These are phyloP conservation scores for Spatholobus suberectus DNA, from an alignment of 306 rosid species.

Conservation along the genomic window DNA sequence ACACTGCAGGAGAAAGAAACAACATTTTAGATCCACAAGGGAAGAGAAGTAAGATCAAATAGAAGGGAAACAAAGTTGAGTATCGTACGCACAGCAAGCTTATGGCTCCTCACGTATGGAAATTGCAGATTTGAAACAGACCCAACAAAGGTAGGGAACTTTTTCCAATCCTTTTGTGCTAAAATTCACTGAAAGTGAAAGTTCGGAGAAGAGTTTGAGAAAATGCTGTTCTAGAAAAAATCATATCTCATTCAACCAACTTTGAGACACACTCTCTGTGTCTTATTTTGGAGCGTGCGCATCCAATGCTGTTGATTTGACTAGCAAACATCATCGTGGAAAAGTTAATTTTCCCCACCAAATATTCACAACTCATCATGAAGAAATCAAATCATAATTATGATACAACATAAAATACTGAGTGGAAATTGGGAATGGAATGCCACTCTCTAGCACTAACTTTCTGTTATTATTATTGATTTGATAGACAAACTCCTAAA, in stretches of 20 bases:
- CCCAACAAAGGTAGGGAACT: slow-evolving; percentile 3
- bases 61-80: background rate
- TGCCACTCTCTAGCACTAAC: background rate
- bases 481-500: background rate
- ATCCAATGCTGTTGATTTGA: slow-evolving; percentile 44
- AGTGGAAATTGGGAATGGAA: background rate
- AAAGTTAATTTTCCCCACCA: slow-evolving; percentile 36
- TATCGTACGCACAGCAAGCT: slow-evolving; percentile 31
- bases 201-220: slow-evolving; percentile 14
- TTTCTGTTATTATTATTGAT: background rate
- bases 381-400: slow-evolving; percentile 20
- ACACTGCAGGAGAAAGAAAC: background rate
- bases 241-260: background rate
- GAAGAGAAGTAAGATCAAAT: background rate
- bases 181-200: slow-evolving; percentile 37
- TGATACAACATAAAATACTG: too few relatives aligned
- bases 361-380: slow-evolving; percentile 33
- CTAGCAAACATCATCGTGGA: slow-evolving; percentile 1
- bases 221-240: slow-evolving; percentile 7
- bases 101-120: slow-evolving; percentile 13
- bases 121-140: slow-evolving; percentile 42
- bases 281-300: slow-evolving; percentile 35
- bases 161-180: background rate
- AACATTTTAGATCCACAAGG: slow-evolving; percentile 48
- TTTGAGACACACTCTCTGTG: slow-evolving; percentile 29